These are phyloP conservation scores for Cucurbita pepo DNA, from an alignment of 306 rosid species.

Conservation along the genomic window DNA sequence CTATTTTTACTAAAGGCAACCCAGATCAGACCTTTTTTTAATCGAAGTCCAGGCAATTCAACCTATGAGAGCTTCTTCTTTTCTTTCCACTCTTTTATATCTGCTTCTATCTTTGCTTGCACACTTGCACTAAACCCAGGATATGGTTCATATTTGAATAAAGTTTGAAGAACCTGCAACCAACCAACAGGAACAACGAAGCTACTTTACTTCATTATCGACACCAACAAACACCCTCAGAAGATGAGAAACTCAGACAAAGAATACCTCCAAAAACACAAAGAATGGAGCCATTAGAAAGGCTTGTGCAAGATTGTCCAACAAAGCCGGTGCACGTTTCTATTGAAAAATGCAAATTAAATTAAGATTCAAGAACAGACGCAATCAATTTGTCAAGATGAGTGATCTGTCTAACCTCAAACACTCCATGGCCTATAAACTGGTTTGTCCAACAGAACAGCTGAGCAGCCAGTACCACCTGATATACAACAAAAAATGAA, in stretches of 20 bases:
- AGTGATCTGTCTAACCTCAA: constrained; percentile 40
- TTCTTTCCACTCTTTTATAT: constrained; percentile 49
- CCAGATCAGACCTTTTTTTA: not conserved
- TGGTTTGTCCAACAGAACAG: constrained; percentile 75
- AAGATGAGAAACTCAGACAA: not conserved
- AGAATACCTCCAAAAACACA: constrained; percentile 56
- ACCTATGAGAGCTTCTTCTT: constrained; percentile 35
- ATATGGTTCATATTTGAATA: constrained; percentile 66
- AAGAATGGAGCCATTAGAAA: constrained; percentile 81
- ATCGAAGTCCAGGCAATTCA: not conserved
- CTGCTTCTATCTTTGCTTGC: constrained; percentile 34
- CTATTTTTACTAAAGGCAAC: not conserved
- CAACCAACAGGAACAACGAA: not conserved
- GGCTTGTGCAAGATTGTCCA: constrained; percentile 78
- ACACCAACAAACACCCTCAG: not conserved
- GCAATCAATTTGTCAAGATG: not conserved
- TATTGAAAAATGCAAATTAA: constrained; percentile 7
- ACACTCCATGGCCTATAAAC: constrained; percentile 78
- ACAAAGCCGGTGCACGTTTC: constrained; percentile 87
- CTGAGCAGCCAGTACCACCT: constrained; percentile 70
- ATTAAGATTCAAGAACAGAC: not conserved
- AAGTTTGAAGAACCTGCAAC: constrained; percentile 35
- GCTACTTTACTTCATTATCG: not conserved
- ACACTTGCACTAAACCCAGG: constrained; percentile 55
- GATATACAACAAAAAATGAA: not conserved